Conservation (phyloP, 2,329 filamentous ascomycete genomes). For the Keithomyces neogunnii region DNA sequence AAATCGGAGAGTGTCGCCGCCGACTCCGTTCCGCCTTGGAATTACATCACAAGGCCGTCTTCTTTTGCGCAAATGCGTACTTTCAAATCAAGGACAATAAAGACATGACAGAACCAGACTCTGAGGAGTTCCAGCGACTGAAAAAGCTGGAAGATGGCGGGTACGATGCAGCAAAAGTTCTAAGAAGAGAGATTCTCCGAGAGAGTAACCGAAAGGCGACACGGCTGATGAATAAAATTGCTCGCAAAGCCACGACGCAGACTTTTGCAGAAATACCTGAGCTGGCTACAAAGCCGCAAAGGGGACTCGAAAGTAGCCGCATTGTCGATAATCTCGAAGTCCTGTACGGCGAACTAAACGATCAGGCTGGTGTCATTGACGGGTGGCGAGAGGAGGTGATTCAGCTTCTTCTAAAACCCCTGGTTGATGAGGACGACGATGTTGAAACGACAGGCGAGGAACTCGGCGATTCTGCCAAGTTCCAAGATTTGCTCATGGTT, state of each 20-base stretch:
- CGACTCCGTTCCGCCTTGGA: constrained; percentile 66
- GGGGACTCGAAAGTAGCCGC: constrained; percentile 64
- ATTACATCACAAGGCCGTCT: constrained; percentile 70
- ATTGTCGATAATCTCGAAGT: constrained; percentile 58
- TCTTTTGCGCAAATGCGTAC: constrained; percentile 76
- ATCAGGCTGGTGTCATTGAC: constrained; percentile 62
- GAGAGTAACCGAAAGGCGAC: constrained; percentile 32
- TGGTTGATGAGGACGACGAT: constrained; percentile 74
- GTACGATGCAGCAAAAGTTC: constrained; percentile 69
- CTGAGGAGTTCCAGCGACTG: constrained; percentile 55
- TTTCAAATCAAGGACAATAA: constrained; percentile 74
- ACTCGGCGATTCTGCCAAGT: constrained; percentile 77
- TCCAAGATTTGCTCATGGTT: constrained; percentile 81
- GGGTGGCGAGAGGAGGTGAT: constrained; percentile 69
- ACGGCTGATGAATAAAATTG: constrained; percentile 54
- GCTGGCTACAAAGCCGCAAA: constrained; percentile 38
- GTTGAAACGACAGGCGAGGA: constrained; percentile 79
- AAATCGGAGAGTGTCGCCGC: constrained; percentile 51
- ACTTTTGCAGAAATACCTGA: constrained; percentile 56
- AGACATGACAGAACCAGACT: constrained; percentile 54
- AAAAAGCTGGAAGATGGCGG: constrained; percentile 62
- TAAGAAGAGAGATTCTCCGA: constrained; percentile 71
- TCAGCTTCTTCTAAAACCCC: constrained; percentile 60
- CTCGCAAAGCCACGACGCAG: constrained; percentile 40
- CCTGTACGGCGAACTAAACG: constrained; percentile 59